phyloP scores from a whole-genome alignment of 2,329 filamentous ascomycete genomes.

The Trichoderma gracile region DNA sequence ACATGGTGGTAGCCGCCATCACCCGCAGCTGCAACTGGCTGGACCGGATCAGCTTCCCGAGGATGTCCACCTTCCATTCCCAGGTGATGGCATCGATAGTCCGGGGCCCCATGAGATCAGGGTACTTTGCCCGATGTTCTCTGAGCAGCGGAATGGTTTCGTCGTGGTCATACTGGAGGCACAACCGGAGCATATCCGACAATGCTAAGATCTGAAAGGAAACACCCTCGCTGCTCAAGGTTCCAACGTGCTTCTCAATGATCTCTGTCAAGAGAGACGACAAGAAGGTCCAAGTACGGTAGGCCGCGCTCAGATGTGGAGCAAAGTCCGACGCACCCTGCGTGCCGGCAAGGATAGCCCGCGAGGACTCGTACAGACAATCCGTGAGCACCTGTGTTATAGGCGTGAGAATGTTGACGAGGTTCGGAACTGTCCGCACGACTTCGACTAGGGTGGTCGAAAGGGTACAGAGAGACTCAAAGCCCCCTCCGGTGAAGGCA shows the following conservation, averaged over 20 bases:
- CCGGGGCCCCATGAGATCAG: conserved; percentile 42
- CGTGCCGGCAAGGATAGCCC: too few relatives aligned
- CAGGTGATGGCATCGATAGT: conserved; percentile 55
- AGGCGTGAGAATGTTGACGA: conserved; percentile 47
- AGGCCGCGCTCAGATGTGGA: conserved; percentile 42
- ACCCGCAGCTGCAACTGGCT: conserved; percentile 90
- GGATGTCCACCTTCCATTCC: conserved; percentile 69
- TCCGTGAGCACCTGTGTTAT: conserved; percentile 41
- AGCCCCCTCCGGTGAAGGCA: conserved; percentile 43
- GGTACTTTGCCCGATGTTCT: conserved; percentile 35
- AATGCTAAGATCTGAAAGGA: conserved; percentile 44
- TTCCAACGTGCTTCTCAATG: conserved; percentile 58
- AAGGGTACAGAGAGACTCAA: conserved; percentile 47
- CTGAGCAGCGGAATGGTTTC: conserved; percentile 38
- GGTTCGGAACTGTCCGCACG: conserved; percentile 49
- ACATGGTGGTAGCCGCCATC: conserved; percentile 73
- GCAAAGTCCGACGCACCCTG: conserved; percentile 28
- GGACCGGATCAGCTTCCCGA: conserved; percentile 73
- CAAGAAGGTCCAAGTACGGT: conserved; percentile 47
- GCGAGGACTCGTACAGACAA: conserved; percentile 36
- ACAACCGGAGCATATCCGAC: conserved; percentile 46
- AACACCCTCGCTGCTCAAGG: conserved; percentile 50
- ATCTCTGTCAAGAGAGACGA: conserved; percentile 47
- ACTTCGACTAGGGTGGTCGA: conserved; percentile 44
- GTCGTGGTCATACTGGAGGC: conserved; percentile 42